Conservation (phyloP, 1,284 basidiomycete genomes). For the Ustilago tritici region DNA sequence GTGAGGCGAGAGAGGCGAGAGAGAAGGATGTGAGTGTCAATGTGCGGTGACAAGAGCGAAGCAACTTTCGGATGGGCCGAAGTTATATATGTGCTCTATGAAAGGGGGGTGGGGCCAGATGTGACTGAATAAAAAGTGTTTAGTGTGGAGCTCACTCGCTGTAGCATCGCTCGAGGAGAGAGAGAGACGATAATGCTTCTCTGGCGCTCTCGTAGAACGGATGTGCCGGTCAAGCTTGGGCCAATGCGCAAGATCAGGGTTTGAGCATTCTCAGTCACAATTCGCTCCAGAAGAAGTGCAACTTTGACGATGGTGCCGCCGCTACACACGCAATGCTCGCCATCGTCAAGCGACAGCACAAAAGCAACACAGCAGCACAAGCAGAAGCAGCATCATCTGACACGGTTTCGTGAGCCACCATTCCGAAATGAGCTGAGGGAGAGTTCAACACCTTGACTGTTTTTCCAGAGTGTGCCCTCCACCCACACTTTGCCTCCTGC, state of each 20-base stretch:
- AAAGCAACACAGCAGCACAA: neutral
- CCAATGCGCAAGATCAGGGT: neutral
- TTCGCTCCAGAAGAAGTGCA: constrained; percentile 30
- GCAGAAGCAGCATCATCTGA: constrained; percentile 45
- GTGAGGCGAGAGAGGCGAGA: too few relatives aligned
- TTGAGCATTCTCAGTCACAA: neutral
- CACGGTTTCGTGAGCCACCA: constrained; percentile 26
- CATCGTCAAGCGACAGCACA: neutral
- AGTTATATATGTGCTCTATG: constrained; percentile 21
- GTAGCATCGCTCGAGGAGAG: neutral
- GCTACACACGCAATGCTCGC: neutral
- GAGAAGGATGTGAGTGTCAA: constrained; percentile 2
- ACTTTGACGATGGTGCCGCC: neutral
- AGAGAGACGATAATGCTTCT: constrained; percentile 11
- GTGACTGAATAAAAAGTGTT: neutral
- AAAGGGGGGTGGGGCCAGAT: neutral
- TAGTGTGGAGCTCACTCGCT: neutral
- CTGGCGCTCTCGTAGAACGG: constrained; percentile 30
- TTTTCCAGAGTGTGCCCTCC: constrained; percentile 22
- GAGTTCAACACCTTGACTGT: constrained; percentile 4
- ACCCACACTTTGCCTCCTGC: constrained; percentile 20
- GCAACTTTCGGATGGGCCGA: constrained; percentile 25
- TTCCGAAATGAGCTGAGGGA: constrained; percentile 2
- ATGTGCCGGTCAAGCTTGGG: constrained; percentile 29
- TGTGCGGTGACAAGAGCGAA: neutral